These are phyloP conservation scores for Hortaea sp. DNA, from an alignment of 2,329 filamentous ascomycete genomes.

Conservation along the genomic window DNA sequence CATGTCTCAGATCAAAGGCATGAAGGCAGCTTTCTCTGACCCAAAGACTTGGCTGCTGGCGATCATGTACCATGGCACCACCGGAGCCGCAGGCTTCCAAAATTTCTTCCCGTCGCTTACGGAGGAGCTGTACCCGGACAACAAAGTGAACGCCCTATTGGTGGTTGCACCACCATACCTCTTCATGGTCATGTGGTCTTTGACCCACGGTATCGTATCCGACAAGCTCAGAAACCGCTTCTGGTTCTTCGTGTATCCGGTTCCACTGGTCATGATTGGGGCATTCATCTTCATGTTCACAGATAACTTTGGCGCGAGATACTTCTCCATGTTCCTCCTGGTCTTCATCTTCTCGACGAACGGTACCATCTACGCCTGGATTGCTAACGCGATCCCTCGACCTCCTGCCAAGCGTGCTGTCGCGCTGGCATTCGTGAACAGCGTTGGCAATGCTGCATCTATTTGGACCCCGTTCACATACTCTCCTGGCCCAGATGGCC, in stretches of 20 bases:
- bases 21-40: constrained; percentile 43
- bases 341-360: constrained; percentile 47
- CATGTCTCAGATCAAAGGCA: constrained; percentile 39
- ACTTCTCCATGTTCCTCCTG: constrained; percentile 46
- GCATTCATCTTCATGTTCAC: constrained; percentile 47
- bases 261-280: constrained; percentile 41
- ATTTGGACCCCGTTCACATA: constrained; percentile 47
- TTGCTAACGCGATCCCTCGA: constrained; percentile 63
- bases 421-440: constrained; percentile 67
- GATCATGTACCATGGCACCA: constrained; percentile 37
- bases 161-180: constrained; percentile 45
- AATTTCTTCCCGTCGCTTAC: constrained; percentile 48
- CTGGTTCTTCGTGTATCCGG: constrained; percentile 45
- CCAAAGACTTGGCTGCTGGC: constrained; percentile 41
- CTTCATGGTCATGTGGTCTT: constrained; percentile 42
- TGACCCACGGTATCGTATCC: constrained; percentile 35
- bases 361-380: constrained; percentile 59
- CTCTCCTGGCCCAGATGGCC: constrained; percentile 11
- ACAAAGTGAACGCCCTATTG: constrained; percentile 38
- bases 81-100: constrained; percentile 42
- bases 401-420: constrained; percentile 66
- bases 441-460: constrained; percentile 55
- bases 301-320: constrained; percentile 41
- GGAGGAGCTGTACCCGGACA: constrained; percentile 32
- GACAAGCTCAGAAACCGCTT: constrained; percentile 38